Evolutionary conservation across 495 filamentous ascomycete genomes (phyloP).

Genomic region (Annulohypoxylon bovei): DNA sequence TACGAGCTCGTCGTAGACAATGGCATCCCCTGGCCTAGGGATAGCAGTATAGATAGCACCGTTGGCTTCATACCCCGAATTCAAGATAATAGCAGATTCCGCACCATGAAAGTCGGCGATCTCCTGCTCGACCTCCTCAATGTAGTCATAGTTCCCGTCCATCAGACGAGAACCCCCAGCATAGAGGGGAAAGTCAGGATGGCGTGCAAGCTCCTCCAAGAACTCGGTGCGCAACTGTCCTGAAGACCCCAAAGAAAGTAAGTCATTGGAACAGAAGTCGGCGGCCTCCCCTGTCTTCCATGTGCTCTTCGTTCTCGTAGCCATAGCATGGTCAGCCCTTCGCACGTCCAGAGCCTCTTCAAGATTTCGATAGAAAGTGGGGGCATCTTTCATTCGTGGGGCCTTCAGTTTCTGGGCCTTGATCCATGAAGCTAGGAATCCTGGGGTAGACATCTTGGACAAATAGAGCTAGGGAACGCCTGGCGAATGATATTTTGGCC

Average conservation of each 20-base stretch:
- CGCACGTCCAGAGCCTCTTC: constrained; percentile 47
- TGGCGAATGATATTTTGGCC: not conserved
- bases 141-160: constrained; percentile 68
- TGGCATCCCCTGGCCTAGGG: constrained; percentile 69
- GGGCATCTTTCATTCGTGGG: constrained; percentile 39
- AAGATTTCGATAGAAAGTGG: constrained; percentile 47
- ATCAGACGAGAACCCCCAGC: constrained; percentile 55
- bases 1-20: constrained; percentile 72
- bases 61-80: constrained; percentile 73
- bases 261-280: constrained; percentile 60
- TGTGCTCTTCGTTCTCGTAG: constrained; percentile 19
- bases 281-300: constrained; percentile 38
- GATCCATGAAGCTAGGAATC: constrained; percentile 26
- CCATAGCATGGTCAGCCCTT: constrained; percentile 23
- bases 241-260: constrained; percentile 51
- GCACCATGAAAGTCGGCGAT: constrained; percentile 69
- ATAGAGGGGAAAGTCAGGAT: constrained; percentile 43
- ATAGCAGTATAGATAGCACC: constrained; percentile 63
- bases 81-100: constrained; percentile 62
- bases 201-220: constrained; percentile 47
- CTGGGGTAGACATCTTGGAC: constrained; percentile 13
- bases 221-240: constrained; percentile 44
- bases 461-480: not conserved
- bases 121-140: constrained; percentile 65
- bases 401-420: constrained; percentile 30